A percentile compares a stretch with the other conserved stretches of the same genome.
Evolutionary conservation across 495 filamentous ascomycete species (phyloP).

Genomic region (Aspergillus indologenus): DNA sequence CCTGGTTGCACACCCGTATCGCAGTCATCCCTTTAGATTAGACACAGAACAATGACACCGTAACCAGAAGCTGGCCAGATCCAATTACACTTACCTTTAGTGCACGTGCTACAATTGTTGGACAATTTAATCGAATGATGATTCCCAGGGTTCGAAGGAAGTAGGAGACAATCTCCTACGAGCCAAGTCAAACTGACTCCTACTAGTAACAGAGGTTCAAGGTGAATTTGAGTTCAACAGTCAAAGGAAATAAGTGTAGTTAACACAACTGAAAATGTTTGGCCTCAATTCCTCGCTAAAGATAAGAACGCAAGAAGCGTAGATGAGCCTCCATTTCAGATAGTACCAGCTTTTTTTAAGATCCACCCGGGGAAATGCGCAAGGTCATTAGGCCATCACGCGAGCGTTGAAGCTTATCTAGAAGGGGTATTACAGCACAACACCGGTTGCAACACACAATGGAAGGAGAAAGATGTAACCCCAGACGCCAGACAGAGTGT

Average conservation of each 20-base stretch:
- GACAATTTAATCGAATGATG: too few relatives aligned
- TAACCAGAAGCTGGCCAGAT: not conserved
- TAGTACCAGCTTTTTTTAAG: not conserved
- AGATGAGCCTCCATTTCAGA: not conserved
- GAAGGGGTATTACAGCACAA: constrained; percentile 2
- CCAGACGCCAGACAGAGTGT: constrained; percentile 7
- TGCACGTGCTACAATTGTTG: not conserved
- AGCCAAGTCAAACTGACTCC: too few relatives aligned
- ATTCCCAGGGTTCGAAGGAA: too few relatives aligned
- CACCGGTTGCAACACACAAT: not conserved
- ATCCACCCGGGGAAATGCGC: not conserved
- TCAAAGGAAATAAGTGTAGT: too few relatives aligned
- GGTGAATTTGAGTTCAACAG: too few relatives aligned
- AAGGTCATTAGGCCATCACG: not conserved
- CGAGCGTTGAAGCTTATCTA: constrained; percentile 1
- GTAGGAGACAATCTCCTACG: too few relatives aligned
- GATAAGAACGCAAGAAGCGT: not conserved
- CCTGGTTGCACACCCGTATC: not conserved
- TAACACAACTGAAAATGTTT: too few relatives aligned
- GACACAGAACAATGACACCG: not conserved
- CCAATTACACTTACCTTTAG: not conserved
- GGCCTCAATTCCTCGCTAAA: not conserved
- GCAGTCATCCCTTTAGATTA: too few relatives aligned
- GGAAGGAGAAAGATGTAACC: constrained; percentile 6
- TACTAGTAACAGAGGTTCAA: too few relatives aligned